Evolutionary conservation across 106 monocot genomes (phyloP).

Genomic region (Dendrobium catenatum): DNA sequence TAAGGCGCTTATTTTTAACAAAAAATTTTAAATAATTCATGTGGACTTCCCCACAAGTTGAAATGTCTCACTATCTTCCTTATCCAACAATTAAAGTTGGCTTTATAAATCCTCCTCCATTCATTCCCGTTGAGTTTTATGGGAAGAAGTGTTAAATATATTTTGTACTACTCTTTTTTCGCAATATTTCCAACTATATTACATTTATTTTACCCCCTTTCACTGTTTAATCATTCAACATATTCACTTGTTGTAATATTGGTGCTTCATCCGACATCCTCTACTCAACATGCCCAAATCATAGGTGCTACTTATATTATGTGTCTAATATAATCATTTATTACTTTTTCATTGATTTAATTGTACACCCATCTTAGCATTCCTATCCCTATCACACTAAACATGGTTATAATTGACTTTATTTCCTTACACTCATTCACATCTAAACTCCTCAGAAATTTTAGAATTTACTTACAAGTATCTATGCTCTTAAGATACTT

Average conservation of each 20-base stretch:
- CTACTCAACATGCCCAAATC: background rate
- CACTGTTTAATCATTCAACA: background rate
- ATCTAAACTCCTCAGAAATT: background rate
- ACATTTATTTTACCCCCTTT: background rate
- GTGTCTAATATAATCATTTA: background rate
- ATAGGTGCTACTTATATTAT: background rate
- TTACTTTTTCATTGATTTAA: background rate
- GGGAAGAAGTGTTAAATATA: background rate
- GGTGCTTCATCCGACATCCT: background rate
- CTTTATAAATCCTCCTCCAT: background rate
- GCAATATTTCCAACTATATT: background rate
- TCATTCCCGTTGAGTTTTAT: background rate
- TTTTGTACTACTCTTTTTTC: background rate
- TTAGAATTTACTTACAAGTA: background rate
- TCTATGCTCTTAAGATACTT: background rate
- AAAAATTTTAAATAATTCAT: background rate
- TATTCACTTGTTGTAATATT: background rate
- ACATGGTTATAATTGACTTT: background rate
- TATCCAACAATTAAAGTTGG: background rate
- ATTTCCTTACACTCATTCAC: background rate
- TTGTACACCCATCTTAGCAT: background rate
- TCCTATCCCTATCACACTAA: background rate
- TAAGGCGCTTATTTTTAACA: background rate
- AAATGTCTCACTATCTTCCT: background rate
- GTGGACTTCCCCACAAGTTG: background rate